Conservation (phyloP, 306 rosid genomes). For the Bauhinia variegata region DNA sequence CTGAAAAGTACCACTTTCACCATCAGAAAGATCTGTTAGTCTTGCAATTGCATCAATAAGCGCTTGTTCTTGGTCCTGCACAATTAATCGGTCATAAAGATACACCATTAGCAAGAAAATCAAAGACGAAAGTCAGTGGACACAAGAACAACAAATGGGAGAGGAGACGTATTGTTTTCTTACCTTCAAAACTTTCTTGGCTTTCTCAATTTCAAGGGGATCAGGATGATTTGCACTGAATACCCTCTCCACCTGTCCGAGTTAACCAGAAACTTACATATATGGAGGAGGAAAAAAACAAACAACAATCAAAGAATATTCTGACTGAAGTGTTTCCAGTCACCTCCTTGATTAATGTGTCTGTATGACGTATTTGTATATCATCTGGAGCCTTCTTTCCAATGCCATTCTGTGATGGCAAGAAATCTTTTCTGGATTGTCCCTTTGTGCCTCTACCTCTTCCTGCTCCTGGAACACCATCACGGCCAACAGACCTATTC, state of each 20-base stretch:
- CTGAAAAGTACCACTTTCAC: constrained; percentile 72
- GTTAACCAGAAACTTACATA: constrained; percentile 25
- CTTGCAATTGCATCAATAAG: constrained; percentile 82
- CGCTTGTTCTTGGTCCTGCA: constrained; percentile 92
- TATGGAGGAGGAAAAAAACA: too few species aligned
- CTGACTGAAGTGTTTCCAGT: constrained; percentile 28
- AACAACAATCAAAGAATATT: constrained; percentile 8
- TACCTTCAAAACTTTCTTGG: constrained; percentile 86
- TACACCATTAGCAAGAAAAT: constrained; percentile 11
- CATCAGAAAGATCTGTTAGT: constrained; percentile 79
- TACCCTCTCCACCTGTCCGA: constrained; percentile 82
- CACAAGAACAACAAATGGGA: constrained; percentile 6
- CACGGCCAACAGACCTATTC: constrained; percentile 66
- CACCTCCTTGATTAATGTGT: constrained; percentile 83
- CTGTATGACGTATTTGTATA: constrained; percentile 81
- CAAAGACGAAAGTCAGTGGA: constrained; percentile 7
- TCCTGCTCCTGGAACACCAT: constrained; percentile 61
- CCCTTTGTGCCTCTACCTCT: constrained; percentile 85
- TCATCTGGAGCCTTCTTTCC: constrained; percentile 75
- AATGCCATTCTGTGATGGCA: constrained; percentile 77
- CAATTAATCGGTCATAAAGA: constrained; percentile 10
- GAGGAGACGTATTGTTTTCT: constrained; percentile 14
- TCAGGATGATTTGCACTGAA: constrained; percentile 83
- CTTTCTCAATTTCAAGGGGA: constrained; percentile 77
- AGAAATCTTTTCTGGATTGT: constrained; percentile 73